phyloP scores from a whole-genome alignment of 2,329 filamentous ascomycete genomes.

The Aspergillus transmontanensis region DNA sequence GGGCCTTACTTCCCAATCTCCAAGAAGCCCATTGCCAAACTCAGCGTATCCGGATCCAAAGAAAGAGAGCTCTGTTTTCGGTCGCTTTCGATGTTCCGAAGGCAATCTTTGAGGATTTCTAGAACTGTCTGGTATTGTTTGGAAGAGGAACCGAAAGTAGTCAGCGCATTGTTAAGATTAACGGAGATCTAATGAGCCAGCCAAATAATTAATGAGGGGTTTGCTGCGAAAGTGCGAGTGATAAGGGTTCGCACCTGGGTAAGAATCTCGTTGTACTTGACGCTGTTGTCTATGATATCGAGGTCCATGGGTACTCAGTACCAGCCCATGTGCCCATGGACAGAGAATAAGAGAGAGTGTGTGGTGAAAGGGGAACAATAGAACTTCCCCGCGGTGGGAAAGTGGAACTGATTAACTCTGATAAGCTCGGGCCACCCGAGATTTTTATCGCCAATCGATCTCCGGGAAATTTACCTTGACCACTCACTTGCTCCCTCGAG shows the following conservation, averaged over 20 bases:
- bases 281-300: neutral
- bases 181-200: slow-evolving; percentile 37
- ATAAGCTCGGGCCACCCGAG: slow-evolving; percentile 17
- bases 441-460: slow-evolving; percentile 17
- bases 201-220: slow-evolving; percentile 1
- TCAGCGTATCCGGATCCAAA: slow-evolving; percentile 35
- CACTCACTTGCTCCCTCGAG: slow-evolving; percentile 1
- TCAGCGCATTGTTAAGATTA: slow-evolving; percentile 44
- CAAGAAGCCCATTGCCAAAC: slow-evolving; percentile 37
- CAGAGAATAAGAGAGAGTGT: neutral
- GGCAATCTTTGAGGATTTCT: slow-evolving; percentile 36
- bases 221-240: neutral
- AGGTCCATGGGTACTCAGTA: neutral
- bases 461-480: neutral
- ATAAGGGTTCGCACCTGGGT: slow-evolving; percentile 20
- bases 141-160: slow-evolving; percentile 42
- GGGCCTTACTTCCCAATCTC: slow-evolving; percentile 26
- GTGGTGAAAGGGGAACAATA: neutral
- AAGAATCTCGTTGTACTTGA: slow-evolving; percentile 25
- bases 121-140: slow-evolving; percentile 41
- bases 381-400: slow-evolving; percentile 5
- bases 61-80: slow-evolving; percentile 9
- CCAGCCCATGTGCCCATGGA: slow-evolving; percentile 2
- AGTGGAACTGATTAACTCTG: slow-evolving; percentile 10
- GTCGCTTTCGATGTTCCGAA: slow-evolving; percentile 32